Base-by-base conservation (phyloP, 2,329 filamentous ascomycete species). In the Microascus cirrosus region DNA sequence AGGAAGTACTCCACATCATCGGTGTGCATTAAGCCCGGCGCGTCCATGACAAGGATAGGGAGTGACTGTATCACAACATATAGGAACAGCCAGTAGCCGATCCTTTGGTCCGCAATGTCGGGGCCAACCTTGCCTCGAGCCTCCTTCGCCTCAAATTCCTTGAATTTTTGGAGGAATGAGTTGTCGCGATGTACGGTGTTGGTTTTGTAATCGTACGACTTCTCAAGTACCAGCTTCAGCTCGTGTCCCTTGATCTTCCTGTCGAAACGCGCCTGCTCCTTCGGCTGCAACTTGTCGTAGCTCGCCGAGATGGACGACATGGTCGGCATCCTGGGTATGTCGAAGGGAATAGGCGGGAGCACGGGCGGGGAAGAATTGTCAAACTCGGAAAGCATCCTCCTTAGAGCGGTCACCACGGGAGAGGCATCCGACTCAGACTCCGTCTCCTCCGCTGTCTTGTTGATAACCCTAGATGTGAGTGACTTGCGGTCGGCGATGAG, bases 341-440 rank as follows among this genome's bases (percentile, higher is more conserved):
- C 93, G 66, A 93, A 97, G 0, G 94, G 93, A 58, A 97, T 84
- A 0, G 93, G 90, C 0, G 94, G 94, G 60, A 93, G 82, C 0
- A 97, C 91, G 0, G 94, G 94, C 1, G 93, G 90, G 15, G 86
- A 89, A 10, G 89, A 93, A 60, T 87, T 84, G 68, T 99, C 94
- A 66, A 91, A 96, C 71, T 97, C 93, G 63, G 82, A 85, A 62
- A 96, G 78, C 13, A 96, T 81, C 61, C 85, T 86, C 57, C 93
- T 84, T 53, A 97, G 75, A 1, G 89, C 90, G 28, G 83, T 77
- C 12, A 82, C 78, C 25, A 86, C 80, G 60, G 87, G 83, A 18
- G 80, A 74, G 22, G 80, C 80, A 1, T 79, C 76, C 1, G 78
- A 78, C 63, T 88, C 82, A 24, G 34, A 25, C 20, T 61, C 58